Evolutionary conservation across 2,329 filamentous ascomycete genomes (phyloP).

Genomic region (Capronia epimyces): DNA sequence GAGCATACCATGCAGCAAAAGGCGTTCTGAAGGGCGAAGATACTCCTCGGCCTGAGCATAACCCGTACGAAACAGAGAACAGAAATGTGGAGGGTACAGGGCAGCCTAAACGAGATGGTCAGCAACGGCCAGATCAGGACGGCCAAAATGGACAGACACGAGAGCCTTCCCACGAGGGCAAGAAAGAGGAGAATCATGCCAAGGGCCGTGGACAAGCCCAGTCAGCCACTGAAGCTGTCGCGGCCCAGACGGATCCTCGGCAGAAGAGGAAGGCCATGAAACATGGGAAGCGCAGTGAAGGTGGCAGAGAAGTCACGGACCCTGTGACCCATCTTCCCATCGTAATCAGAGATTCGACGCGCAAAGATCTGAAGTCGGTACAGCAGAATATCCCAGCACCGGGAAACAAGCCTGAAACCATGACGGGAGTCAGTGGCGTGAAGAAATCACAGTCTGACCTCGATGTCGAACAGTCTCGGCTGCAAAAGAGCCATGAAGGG

Average conservation of each 20-base stretch:
- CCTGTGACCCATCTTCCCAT: conserved; percentile 67
- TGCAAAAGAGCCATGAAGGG: conserved; percentile 40
- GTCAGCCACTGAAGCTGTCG: conserved; percentile 26
- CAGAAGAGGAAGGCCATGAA: conserved; percentile 48
- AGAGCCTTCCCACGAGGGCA: background rate
- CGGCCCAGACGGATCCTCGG: conserved; percentile 37
- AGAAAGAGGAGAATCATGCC: conserved; percentile 2
- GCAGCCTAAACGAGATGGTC: background rate
- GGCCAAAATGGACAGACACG: background rate
- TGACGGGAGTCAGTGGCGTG: conserved; percentile 43
- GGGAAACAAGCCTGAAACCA: conserved; percentile 38
- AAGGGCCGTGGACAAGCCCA: conserved; percentile 16
- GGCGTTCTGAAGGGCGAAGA: conserved; percentile 25
- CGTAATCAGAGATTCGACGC: conserved; percentile 62
- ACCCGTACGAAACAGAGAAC: conserved; percentile 26
- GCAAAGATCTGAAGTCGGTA: conserved; percentile 52
- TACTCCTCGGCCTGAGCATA: conserved; percentile 5
- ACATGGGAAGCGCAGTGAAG: conserved; percentile 43
- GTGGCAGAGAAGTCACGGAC: conserved; percentile 61
- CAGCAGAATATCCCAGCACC: conserved; percentile 43
- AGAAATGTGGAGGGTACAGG: conserved; percentile 14
- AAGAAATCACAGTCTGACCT: conserved; percentile 44
- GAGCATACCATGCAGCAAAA: conserved; percentile 27
- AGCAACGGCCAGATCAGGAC: conserved; percentile 5
- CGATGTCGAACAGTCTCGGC: conserved; percentile 39